These are phyloP conservation scores for Globisporangium orthogonon DNA, from an alignment of 352 stramenopile species.

Conservation along the genomic window DNA sequence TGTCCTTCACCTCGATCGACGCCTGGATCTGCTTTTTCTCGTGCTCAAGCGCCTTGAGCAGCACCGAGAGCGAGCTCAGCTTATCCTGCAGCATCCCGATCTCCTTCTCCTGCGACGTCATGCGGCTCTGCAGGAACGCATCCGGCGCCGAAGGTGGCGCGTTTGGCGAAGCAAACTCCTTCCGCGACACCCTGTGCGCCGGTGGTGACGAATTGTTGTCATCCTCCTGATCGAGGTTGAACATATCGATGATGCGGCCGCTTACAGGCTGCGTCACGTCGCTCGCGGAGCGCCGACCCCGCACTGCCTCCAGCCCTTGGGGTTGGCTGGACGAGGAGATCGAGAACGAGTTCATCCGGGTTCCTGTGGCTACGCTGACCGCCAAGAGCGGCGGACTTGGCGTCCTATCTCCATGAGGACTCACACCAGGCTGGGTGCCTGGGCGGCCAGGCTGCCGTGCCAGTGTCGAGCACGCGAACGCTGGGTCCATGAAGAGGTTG, in stretches of 20 bases:
- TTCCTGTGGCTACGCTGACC: neutral
- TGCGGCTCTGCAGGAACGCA: conserved; percentile 50
- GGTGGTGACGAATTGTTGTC: neutral
- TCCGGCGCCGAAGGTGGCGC: neutral
- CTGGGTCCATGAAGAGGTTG: conserved; percentile 68
- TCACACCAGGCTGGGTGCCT: conserved; percentile 4
- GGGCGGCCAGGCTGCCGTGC: neutral
- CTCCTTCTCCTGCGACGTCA: conserved; percentile 60
- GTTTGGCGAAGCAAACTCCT: neutral
- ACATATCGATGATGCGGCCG: conserved; percentile 15
- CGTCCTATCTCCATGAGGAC: neutral
- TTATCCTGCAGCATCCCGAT: conserved; percentile 72
- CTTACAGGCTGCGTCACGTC: conserved; percentile 3
- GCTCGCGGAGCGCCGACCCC: conserved; percentile 2
- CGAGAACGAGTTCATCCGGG: conserved; percentile 4
- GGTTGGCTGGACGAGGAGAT: neutral
- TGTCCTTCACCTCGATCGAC: conserved; percentile 72
- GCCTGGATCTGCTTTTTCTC: conserved; percentile 48
- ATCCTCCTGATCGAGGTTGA: conserved; percentile 6
- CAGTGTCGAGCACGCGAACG: conserved; percentile 23
- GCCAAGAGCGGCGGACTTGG: neutral
- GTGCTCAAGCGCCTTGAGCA: conserved; percentile 55
- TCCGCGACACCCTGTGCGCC: neutral
- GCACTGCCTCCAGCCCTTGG: neutral
- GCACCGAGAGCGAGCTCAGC: conserved; percentile 49